Base-by-base conservation (phyloP, 1,139 yeast genomes). In the Debaryomyces psychrophilus region DNA sequence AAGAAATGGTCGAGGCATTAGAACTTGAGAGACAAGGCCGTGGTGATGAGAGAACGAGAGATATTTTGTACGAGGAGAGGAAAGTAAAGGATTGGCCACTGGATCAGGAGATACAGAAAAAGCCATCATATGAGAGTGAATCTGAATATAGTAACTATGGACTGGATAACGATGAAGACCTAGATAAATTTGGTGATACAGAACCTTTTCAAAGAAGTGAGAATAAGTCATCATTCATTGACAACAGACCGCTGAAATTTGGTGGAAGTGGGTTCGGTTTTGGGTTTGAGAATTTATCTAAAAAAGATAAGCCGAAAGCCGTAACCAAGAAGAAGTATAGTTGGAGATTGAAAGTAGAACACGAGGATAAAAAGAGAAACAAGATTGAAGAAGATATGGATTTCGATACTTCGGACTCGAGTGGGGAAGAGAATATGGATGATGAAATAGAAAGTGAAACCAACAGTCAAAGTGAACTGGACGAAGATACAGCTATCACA, bases 11-110 rank as follows among this genome's bases (percentile, higher is more conserved):
- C 8, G 95, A 89, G 58, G 97, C 97, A 0, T 62, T 90, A 41
- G 81, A 80, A 41, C 67, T 87, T 37, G 97, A 90, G 59, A 76
- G 76, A 50, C 85, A 84, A 57, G 96, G 95, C 2, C 73, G 87
- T 48, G 87, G 82, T 2, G 81, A 80, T 59, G 93, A 84, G 1
- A 67, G 69, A 29, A 85, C 92, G 0, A 73, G 67, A 47, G 84
- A 77, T 8, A 71, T 88, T 17, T 67, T 89, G 34, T 90, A 87
- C 57, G 95, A 87, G 61, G 84, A 85, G 54, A 73, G 85, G 52
- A 80, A 77, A 40, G 80, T 82, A 1, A 82, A 79, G 55, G 84
- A 82, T 25, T 87, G 92, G 92, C 72, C 73, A 18, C 77, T 71
- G 7, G 34, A 62, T 53, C 18, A 59, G 52, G 47, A 27, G 34